These are phyloP conservation scores for Balamuthia mandrillaris DNA, from an alignment of 208 protist genomes.

Conservation along the genomic window DNA sequence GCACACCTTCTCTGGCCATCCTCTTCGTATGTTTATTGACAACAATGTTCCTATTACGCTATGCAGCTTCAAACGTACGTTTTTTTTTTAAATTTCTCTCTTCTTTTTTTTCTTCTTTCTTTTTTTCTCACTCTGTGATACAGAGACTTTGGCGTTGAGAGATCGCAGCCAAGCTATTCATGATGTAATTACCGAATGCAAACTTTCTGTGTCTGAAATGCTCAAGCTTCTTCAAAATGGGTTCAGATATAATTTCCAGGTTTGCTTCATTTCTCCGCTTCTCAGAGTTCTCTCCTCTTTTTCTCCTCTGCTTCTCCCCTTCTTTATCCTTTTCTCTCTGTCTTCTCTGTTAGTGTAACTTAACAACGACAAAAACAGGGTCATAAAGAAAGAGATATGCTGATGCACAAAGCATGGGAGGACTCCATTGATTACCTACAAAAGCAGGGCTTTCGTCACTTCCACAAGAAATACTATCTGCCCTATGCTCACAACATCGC, in stretches of 20 bases:
- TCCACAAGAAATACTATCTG: too few relatives aligned
- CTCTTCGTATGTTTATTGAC: conserved; percentile 53
- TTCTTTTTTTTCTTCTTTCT: background rate
- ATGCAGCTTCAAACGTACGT: conserved; percentile 40
- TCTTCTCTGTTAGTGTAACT: too few relatives aligned
- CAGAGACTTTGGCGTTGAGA: background rate
- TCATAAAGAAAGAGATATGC: background rate
- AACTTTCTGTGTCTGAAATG: conserved; percentile 1
- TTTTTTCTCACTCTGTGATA: background rate
- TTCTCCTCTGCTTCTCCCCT: background rate
- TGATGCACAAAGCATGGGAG: conserved; percentile 4
- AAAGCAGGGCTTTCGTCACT: too few relatives aligned
- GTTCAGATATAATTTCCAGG: conserved; percentile 24
- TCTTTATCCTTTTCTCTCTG: background rate
- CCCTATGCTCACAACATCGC: too few relatives aligned
- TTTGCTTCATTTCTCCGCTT: too few relatives aligned
- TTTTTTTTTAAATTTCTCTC: background rate
- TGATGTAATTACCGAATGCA: conserved; percentile 15
- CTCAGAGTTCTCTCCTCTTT: background rate
- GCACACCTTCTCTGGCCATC: conserved; percentile 54
- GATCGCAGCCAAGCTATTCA: background rate
- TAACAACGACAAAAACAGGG: too few relatives aligned
- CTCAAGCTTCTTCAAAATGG: background rate
- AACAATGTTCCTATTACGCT: conserved; percentile 50
- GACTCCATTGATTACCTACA: background rate